Conservation (phyloP, 164 flowering plant species). For the Nymphaea colorata region DNA sequence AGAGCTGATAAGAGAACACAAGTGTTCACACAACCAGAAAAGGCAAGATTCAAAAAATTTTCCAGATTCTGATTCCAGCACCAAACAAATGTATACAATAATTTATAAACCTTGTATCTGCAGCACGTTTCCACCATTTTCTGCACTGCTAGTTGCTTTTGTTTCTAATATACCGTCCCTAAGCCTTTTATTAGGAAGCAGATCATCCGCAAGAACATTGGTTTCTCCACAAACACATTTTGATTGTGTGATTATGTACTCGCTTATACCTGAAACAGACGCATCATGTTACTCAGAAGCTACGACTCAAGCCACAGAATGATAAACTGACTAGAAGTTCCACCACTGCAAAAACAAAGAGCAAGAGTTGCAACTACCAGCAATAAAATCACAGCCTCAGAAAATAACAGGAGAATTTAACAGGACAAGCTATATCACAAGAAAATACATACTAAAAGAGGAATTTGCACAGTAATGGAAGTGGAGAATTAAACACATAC, state of each 20-base stretch:
- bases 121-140: slow-evolving; percentile 62
- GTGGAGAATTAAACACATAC: slow-evolving; percentile 26
- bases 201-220: slow-evolving; percentile 86
- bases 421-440: no score
- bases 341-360: neutral
- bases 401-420: no score
- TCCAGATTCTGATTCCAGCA: neutral
- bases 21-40: neutral
- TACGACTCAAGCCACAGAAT: neutral
- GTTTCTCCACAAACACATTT: slow-evolving; percentile 81
- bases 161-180: slow-evolving; percentile 80
- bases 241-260: slow-evolving; percentile 63
- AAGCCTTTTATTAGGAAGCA: slow-evolving; percentile 86
- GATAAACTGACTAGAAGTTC: neutral
- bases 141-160: slow-evolving; percentile 64
- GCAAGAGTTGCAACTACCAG: neutral
- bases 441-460: no score
- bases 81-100: neutral
- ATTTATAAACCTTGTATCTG: slow-evolving; percentile 63
- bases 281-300: neutral
- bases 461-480: no score
- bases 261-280: slow-evolving; percentile 65
- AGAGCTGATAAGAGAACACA: neutral
- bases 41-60: no score
- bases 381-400: no score